A percentile compares a stretch with the other conserved stretches of the same genome.
These are phyloP conservation scores for Triglochin maritima DNA, from an alignment of 106 monocot species.

Conservation along the genomic window DNA sequence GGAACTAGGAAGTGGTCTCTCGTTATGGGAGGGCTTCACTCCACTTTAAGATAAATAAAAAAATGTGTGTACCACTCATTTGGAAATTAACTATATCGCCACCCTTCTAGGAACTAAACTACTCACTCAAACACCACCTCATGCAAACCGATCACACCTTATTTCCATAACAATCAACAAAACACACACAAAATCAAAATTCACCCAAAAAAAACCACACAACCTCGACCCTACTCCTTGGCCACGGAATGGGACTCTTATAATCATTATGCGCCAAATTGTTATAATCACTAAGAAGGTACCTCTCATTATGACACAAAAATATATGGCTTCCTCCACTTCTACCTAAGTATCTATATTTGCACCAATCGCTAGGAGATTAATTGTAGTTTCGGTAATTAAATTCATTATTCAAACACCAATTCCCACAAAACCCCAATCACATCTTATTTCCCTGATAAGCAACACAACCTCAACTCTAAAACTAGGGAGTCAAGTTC, in stretches of 20 bases:
- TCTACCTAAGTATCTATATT: no score
- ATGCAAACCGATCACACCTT: background rate
- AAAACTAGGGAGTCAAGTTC: no score
- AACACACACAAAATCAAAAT: background rate
- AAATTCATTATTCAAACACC: no score
- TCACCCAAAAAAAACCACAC: background rate
- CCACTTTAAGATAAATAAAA: no score
- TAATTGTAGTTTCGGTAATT: no score
- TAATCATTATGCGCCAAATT: conserved; percentile 47
- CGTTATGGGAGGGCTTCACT: no score
- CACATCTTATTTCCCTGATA: no score
- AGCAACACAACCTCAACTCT: no score
- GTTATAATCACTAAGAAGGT: no score
- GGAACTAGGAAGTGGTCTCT: background rate
- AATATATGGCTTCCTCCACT: background rate
- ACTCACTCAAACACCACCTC: background rate
- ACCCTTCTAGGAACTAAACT: background rate
- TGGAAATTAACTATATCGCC: background rate
- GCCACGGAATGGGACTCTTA: conserved; percentile 73
- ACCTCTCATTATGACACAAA: background rate
- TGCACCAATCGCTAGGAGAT: no score
- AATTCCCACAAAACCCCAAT: no score
- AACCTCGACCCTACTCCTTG: conserved; percentile 29
- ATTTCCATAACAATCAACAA: background rate
- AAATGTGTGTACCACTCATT: no score